Conservation (phyloP, 2,329 filamentous ascomycete species). For the Aspergillus alliaceus region DNA sequence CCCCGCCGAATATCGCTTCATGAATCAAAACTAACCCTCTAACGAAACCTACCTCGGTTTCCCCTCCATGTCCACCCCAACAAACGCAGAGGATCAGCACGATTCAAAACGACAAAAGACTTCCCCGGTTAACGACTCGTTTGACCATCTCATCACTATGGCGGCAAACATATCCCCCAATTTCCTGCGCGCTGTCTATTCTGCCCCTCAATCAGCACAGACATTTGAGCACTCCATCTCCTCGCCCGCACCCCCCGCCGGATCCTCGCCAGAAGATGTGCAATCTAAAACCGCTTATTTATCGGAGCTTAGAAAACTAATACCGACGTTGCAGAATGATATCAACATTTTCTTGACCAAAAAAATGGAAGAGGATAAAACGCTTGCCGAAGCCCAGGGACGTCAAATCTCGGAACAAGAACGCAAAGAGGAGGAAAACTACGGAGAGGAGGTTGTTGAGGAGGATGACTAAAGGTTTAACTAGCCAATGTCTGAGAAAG, state of each 20-base stretch:
- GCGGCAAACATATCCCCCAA: not conserved
- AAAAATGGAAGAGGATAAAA: slow-evolving; percentile 63
- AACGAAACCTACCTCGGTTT: not conserved
- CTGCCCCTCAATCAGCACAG: slow-evolving; percentile 28
- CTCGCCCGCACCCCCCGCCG: slow-evolving; percentile 18
- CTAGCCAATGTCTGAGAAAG: slow-evolving; percentile 12
- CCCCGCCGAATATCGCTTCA: not conserved
- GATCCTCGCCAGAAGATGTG: slow-evolving; percentile 20
- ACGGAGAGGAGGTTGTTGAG: slow-evolving; percentile 76
- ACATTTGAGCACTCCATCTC: slow-evolving; percentile 35
- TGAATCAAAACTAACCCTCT: not conserved
- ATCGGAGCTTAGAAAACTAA: slow-evolving; percentile 49
- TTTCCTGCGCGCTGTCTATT: slow-evolving; percentile 27
- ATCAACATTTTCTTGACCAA: slow-evolving; percentile 61
- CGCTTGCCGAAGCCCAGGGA: slow-evolving; percentile 31
- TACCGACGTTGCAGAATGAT: slow-evolving; percentile 55
- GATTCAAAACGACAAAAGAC: not conserved
- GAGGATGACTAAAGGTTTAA: slow-evolving; percentile 54
- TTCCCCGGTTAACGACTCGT: not conserved
- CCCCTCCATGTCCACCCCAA: not conserved
- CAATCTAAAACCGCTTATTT: slow-evolving; percentile 56
- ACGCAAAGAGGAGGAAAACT: slow-evolving; percentile 59
- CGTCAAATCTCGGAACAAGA: slow-evolving; percentile 39
- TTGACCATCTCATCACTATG: not conserved
- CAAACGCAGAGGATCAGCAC: not conserved